Percentiles rank a stretch among this genome's conserved stretches.
Conservation (phyloP, 1,284 basidiomycete genomes). For the Rhodotorula sp. region DNA sequence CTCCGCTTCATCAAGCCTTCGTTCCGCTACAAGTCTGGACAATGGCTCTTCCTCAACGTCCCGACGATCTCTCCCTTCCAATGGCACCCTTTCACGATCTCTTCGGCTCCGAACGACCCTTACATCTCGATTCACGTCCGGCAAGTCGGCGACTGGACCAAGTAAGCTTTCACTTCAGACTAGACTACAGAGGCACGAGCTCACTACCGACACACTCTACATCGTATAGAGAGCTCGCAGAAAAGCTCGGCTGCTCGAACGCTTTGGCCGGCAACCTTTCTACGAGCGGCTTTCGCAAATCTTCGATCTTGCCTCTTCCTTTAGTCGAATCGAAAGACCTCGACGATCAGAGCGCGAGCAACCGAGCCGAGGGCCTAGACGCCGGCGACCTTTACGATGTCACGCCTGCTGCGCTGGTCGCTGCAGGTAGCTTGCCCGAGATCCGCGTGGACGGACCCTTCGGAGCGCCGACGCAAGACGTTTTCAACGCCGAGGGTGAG, state of each 20-base stretch:
- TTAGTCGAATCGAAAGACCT: neutral
- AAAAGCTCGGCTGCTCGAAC: conserved; percentile 75
- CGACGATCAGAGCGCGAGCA: neutral
- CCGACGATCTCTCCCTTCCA: conserved; percentile 78
- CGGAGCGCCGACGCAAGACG: conserved; percentile 81
- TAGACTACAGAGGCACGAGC: neutral
- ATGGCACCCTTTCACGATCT: conserved; percentile 86
- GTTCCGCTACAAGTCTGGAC: conserved; percentile 83
- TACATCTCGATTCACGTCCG: conserved; percentile 85
- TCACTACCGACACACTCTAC: neutral
- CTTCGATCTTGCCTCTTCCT: neutral
- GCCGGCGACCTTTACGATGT: conserved; percentile 76
- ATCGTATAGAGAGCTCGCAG: conserved; percentile 60
- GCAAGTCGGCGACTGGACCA: conserved; percentile 85
- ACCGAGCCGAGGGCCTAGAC: conserved; percentile 32
- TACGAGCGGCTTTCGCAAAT: neutral
- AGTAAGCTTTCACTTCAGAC: conserved; percentile 35
- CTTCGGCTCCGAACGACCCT: conserved; percentile 84
- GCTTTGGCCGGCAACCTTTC: conserved; percentile 68
- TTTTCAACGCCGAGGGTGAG: conserved; percentile 67
- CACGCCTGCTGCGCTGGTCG: conserved; percentile 47
- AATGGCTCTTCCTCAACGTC: conserved; percentile 86
- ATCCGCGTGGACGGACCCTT: conserved; percentile 68
- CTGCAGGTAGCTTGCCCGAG: conserved; percentile 58
- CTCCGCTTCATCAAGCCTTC: conserved; percentile 81